These are phyloP conservation scores for Hypoxylon fragiforme DNA, from an alignment of 495 filamentous ascomycete species.

Conservation along the genomic window DNA sequence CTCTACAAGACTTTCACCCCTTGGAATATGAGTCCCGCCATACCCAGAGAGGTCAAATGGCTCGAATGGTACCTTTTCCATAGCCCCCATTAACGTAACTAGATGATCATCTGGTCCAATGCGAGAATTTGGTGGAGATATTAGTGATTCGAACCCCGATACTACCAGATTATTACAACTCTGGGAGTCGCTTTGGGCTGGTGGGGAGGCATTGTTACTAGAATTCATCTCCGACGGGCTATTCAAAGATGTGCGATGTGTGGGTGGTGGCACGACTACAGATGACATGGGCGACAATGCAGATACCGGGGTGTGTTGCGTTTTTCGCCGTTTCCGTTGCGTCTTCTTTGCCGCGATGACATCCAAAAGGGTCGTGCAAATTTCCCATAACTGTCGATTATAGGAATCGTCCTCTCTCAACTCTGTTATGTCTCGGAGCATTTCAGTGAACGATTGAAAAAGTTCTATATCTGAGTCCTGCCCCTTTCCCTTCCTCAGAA, in stretches of 20 bases:
- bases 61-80: constrained; percentile 14
- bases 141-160: constrained; percentile 10
- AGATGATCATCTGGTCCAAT: constrained; percentile 9
- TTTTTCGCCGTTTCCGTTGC: constrained; percentile 11
- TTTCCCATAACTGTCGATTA: constrained; percentile 5
- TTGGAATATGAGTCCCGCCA: constrained; percentile 4
- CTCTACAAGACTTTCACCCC: constrained; percentile 9
- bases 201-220: neutral
- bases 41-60: constrained; percentile 16
- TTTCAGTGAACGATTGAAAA: constrained; percentile 12
- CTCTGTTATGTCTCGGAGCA: constrained; percentile 11
- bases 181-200: neutral
- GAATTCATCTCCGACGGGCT: neutral
- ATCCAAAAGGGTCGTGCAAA: constrained; percentile 9
- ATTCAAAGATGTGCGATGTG: neutral
- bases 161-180: neutral
- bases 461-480: constrained; percentile 11
- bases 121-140: constrained; percentile 14
- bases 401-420: constrained; percentile 9
- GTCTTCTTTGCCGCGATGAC: constrained; percentile 3
- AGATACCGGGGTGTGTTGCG: constrained; percentile 2
- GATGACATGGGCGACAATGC: neutral
- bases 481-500: constrained; percentile 1
- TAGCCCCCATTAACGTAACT: constrained; percentile 7
- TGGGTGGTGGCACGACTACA: neutral